phyloP scores from a whole-genome alignment of 345 rosid species.

The Salix brachista region DNA sequence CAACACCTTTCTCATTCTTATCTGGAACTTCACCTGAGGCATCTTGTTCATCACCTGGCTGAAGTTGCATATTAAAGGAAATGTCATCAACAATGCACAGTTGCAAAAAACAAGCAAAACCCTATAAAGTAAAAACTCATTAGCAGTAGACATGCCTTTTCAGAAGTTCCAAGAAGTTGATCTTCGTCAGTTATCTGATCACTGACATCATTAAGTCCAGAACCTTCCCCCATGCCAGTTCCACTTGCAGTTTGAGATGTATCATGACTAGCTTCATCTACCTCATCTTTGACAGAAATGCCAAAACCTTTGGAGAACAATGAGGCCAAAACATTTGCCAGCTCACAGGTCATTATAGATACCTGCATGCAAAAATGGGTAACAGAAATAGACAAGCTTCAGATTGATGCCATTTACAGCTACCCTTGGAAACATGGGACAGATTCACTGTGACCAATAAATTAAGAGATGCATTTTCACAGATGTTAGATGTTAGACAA shows the following conservation, averaged over 20 bases:
- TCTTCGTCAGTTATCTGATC: constrained; percentile 89
- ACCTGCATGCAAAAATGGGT: constrained; percentile 44
- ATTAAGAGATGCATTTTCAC: neutral
- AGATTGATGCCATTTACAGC: neutral
- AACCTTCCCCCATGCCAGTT: constrained; percentile 94
- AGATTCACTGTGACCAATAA: neutral
- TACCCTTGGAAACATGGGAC: neutral
- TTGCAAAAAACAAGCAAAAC: neutral
- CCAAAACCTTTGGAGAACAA: constrained; percentile 79
- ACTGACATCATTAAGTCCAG: constrained; percentile 76
- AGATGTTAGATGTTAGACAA: neutral
- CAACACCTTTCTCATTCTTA: constrained; percentile 77
- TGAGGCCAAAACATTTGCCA: constrained; percentile 63
- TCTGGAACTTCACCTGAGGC: constrained; percentile 45
- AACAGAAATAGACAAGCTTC: neutral
- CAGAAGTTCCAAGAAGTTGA: constrained; percentile 64
- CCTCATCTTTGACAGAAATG: constrained; percentile 52
- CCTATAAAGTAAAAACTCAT: neutral
- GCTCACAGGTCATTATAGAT: constrained; percentile 63
- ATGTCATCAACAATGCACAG: neutral
- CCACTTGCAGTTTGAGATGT: constrained; percentile 60
- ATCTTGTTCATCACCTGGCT: constrained; percentile 68
- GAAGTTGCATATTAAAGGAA: constrained; percentile 19
- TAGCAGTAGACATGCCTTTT: constrained; percentile 42
- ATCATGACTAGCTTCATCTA: constrained; percentile 45